Base-by-base conservation (phyloP, 371 early-diverging fungal species). In the Haplosporangium sp. region DNA sequence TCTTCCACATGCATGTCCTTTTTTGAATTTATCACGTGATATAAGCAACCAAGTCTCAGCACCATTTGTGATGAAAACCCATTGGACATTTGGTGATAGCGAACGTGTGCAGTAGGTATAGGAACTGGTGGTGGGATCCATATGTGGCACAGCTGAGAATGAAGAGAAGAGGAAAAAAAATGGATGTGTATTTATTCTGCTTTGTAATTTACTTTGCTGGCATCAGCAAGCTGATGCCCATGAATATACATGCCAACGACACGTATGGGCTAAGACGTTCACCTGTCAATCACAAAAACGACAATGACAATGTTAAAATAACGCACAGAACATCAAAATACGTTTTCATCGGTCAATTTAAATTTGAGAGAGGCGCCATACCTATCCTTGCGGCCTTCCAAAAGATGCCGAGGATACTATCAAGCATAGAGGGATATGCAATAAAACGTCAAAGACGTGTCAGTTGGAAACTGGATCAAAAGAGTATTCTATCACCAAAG, bases 321-420 rank as follows among this genome's bases (percentile, higher is more conserved):
- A 40, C 9, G 57, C 50, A 38, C 43, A 52, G 48, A 29, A 45
- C 38, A 48, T 23, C 40, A 37, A 6, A 53, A 45, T n/a, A 11
- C 16, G 42, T 29, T 23, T 29, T 29, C 29, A 29, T 29, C 29
- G 4, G 29, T 29, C 29, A 29, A 29, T 29, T 29, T 1, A 29
- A 4, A 29, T 29, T 4, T 29, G 5, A 29, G 10, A 10, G n/a
- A 10, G 50, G 20, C 20, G 6, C 56, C 37, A 52, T 83, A 86
- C 88, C 91, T 86, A 97, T 91, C 69, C 96, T 87, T 38, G 96
- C 94, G 14, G 91, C 89, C 75, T 97, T 97, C 96, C 96, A 97
- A 65, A 95, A 92, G 50, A 96, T 81, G 16, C 96, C 96, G 54
- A 92, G 81, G 6, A 95, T 65, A 20, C 95, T 92, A 69, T 0